phyloP scores from a whole-genome alignment of 306 rosid genomes.

The Crataegus laevigata region DNA sequence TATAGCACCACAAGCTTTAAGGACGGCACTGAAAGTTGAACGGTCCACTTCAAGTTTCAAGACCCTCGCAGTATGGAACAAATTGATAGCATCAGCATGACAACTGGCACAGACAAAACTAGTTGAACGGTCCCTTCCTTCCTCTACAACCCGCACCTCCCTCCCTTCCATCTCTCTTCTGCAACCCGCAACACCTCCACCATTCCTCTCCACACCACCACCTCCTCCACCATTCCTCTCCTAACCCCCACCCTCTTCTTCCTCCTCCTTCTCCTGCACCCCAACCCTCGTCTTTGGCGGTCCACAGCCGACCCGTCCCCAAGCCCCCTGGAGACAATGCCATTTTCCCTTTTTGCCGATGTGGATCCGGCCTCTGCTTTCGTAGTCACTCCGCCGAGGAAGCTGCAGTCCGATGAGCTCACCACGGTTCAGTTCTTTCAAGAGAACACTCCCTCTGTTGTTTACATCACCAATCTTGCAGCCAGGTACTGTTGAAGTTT shows the following conservation, averaged over 20 bases:
- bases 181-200: too few relatives aligned
- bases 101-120: background rate
- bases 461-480: conserved; percentile 90
- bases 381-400: conserved; percentile 60
- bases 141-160: too few relatives aligned
- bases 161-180: too few relatives aligned
- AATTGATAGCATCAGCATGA: conserved; percentile 6
- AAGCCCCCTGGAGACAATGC: too few relatives aligned
- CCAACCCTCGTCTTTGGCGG: too few relatives aligned
- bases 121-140: background rate
- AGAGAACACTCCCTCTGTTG: conserved; percentile 93
- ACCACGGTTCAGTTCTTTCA: conserved; percentile 89
- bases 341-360: conserved; percentile 21
- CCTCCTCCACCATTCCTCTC: too few relatives aligned
- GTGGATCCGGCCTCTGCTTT: conserved; percentile 72
- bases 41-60: background rate
- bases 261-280: too few relatives aligned
- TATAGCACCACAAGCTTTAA: conserved; percentile 10
- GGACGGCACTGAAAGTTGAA: background rate
- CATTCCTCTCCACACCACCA: too few relatives aligned
- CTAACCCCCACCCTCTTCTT: too few relatives aligned
- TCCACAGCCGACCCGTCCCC: too few relatives aligned
- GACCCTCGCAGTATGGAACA: background rate
- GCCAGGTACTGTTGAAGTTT: conserved; percentile 30
- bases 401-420: conserved; percentile 81